Percentiles rank a stretch among this genome's conserved stretches.
Conservation (phyloP, 2,329 filamentous ascomycete genomes). For the Talaromyces rugulosus region DNA sequence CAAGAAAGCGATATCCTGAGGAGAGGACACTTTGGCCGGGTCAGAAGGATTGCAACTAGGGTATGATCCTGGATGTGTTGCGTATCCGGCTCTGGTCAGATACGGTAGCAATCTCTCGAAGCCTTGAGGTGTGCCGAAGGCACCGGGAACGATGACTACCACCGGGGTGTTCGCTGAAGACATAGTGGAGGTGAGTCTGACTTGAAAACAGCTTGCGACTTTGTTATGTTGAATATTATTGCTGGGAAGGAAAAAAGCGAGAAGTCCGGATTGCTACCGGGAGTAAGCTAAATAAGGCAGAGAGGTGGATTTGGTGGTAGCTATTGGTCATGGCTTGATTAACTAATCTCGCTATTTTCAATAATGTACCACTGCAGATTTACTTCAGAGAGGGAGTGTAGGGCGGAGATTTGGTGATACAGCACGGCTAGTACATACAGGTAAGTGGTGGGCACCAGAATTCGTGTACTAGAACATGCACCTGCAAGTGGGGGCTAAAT, state of each 20-base stretch:
- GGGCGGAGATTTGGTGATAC: too few relatives aligned
- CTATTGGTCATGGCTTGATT: too few relatives aligned
- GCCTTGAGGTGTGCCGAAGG: constrained; percentile 25
- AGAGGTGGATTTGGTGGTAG: too few relatives aligned
- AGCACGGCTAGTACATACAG: too few relatives aligned
- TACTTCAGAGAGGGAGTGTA: too few relatives aligned
- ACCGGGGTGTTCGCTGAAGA: constrained; percentile 14
- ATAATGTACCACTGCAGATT: too few relatives aligned
- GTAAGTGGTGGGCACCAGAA: too few relatives aligned
- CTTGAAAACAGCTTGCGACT: not conserved
- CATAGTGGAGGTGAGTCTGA: constrained; percentile 9
- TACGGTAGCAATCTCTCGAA: constrained; percentile 19
- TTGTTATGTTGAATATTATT: not conserved
- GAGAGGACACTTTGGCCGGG: constrained; percentile 20
- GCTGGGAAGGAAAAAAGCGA: not conserved
- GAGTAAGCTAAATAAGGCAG: too few relatives aligned
- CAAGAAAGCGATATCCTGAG: constrained; percentile 22
- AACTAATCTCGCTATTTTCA: too few relatives aligned
- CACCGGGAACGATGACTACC: constrained; percentile 27
- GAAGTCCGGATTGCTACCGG: not conserved
- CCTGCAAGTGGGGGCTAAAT: too few relatives aligned
- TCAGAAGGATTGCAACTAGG: constrained; percentile 1
- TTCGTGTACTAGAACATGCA: too few relatives aligned
- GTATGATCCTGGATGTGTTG: constrained; percentile 16
- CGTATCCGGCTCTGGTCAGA: constrained; percentile 19